A percentile compares a stretch with the other conserved stretches of the same genome.
phyloP scores from a whole-genome alignment of 1,284 basidiomycete genomes.

The Rhizoctonia solani region DNA sequence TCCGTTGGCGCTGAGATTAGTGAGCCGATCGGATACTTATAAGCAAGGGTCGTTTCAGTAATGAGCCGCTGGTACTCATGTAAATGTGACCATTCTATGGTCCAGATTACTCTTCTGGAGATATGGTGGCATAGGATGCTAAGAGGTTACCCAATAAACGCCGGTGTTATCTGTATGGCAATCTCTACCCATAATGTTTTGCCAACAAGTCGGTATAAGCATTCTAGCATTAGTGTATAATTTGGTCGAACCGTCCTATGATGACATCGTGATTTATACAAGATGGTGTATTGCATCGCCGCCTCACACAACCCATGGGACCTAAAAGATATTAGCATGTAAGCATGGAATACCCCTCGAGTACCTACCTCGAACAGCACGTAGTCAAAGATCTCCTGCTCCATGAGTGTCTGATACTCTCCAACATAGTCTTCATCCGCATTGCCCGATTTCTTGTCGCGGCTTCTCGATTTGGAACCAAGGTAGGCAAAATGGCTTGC shows the following conservation, averaged over 20 bases:
- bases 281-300: neutral
- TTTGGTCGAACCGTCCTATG: conserved; percentile 14
- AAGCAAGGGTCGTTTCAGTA: no score
- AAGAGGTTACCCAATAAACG: no score
- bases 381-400: conserved; percentile 93
- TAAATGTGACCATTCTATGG: neutral
- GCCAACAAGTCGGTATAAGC: neutral
- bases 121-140: no score
- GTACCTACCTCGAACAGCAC: conserved; percentile 68
- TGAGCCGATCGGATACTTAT: conserved; percentile 1
- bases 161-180: no score
- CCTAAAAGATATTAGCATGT: conserved; percentile 45
- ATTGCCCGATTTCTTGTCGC: conserved; percentile 50
- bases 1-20: conserved; percentile 29
- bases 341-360: neutral
- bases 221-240: conserved; percentile 7
- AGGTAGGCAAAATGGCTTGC: conserved; percentile 83
- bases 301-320: conserved; percentile 68
- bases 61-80: neutral
- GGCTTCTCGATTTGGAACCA: conserved; percentile 62
- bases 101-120: no score
- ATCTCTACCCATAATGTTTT: no score
- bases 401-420: conserved; percentile 88
- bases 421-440: conserved; percentile 70
- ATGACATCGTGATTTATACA: conserved; percentile 4